Conservation (phyloP, 306 rosid species). For the Acmispon strigosus region DNA sequence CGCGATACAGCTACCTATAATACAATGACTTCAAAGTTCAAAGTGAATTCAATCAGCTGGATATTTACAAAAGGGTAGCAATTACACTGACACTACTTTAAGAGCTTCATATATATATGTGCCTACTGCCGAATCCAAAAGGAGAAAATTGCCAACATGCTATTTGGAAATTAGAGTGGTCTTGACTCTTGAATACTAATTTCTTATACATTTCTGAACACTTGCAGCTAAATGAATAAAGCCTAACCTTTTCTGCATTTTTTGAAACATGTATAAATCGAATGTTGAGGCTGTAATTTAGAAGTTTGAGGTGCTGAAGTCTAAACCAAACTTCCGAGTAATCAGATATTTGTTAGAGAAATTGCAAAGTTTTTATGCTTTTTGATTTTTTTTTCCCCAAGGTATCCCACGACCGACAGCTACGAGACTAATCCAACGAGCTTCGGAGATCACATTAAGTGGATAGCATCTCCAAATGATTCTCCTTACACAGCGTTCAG, state of each 20-base stretch:
- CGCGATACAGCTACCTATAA: conserved; percentile 84
- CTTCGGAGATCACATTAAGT: no score
- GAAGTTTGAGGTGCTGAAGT: not conserved
- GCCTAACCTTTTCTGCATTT: not conserved
- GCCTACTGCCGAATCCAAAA: not conserved
- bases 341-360: not conserved
- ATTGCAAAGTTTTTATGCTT: not conserved
- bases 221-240: not conserved
- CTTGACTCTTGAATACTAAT: not conserved
- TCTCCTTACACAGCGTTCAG: no score
- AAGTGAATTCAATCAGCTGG: conserved; percentile 34
- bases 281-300: not conserved
- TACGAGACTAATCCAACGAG: no score
- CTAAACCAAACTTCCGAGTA: not conserved
- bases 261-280: not conserved
- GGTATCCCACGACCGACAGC: no score
- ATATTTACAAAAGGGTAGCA: conserved; percentile 9
- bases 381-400: no score
- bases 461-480: no score
- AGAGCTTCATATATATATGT: not conserved
- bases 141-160: not conserved
- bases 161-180: not conserved
- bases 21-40: conserved; percentile 39
- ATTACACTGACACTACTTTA: not conserved
- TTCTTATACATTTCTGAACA: not conserved